A percentile compares a stretch with the other conserved stretches of the same genome.
Conservation (phyloP, 1,284 basidiomycete species). For the Trametes pubescens region DNA sequence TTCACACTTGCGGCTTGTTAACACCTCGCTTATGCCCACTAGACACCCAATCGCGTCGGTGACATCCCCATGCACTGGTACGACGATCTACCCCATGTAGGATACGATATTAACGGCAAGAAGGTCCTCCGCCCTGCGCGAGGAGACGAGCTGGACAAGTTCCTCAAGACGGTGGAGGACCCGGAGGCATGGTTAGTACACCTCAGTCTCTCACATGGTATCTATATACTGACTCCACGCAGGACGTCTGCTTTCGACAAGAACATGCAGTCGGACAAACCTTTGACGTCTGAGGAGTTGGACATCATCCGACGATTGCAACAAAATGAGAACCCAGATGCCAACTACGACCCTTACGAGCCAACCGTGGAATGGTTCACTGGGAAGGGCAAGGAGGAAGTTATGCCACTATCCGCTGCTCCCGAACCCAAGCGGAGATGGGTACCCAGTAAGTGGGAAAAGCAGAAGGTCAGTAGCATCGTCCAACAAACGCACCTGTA, state of each 20-base stretch:
- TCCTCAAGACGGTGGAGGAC: conserved; percentile 94
- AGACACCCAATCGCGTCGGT: conserved; percentile 95
- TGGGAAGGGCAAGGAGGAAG: conserved; percentile 92
- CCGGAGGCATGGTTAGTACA: conserved; percentile 80
- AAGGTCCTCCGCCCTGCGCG: conserved; percentile 94
- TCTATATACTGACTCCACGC: background rate
- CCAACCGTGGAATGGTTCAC: conserved; percentile 98
- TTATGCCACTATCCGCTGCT: conserved; percentile 90
- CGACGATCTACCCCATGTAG: conserved; percentile 99
- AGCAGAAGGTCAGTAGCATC: conserved; percentile 83
- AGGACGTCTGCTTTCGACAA: conserved; percentile 97
- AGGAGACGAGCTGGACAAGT: conserved; percentile 98
- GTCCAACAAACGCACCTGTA: background rate
- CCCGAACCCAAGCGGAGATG: conserved; percentile 98
- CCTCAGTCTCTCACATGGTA: background rate
- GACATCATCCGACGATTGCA: conserved; percentile 95
- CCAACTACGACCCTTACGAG: conserved; percentile 90
- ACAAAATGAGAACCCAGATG: conserved; percentile 92
- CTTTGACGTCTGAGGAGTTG: conserved; percentile 90
- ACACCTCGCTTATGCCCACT: conserved; percentile 10
- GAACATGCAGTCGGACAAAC: conserved; percentile 85
- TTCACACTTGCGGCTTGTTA: conserved; percentile 1
- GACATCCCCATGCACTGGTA: conserved; percentile 99
- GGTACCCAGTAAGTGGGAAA: conserved; percentile 99
- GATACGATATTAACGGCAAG: conserved; percentile 96